Conservation (phyloP, 192 early-diverging fungal species). For the Umbelopsis isabellina region DNA sequence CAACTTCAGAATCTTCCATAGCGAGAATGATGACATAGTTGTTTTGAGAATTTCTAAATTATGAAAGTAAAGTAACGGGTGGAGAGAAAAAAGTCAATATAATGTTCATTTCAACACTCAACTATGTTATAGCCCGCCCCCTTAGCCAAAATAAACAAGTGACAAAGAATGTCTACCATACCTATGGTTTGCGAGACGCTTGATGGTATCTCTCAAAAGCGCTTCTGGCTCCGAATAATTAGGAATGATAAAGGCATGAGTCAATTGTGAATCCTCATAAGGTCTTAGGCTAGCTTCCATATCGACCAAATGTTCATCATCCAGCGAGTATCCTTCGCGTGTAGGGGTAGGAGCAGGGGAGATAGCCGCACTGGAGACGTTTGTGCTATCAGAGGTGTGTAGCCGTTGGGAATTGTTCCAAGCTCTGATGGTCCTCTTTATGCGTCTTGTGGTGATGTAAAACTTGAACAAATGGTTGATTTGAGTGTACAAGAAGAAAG, state of each 20-base stretch:
- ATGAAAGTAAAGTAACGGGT: not conserved
- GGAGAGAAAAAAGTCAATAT: not conserved
- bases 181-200: slow-evolving; percentile 67
- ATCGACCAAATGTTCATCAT: slow-evolving; percentile 32
- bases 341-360: slow-evolving; percentile 32
- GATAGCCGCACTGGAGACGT: slow-evolving; percentile 8
- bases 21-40: slow-evolving; percentile 69
- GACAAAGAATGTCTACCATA: slow-evolving; percentile 33
- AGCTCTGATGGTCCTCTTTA: slow-evolving; percentile 42
- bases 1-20: slow-evolving; percentile 75
- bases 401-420: slow-evolving; percentile 38
- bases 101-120: not conserved
- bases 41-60: slow-evolving; percentile 46
- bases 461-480: slow-evolving; percentile 54
- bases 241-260: slow-evolving; percentile 75
- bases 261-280: slow-evolving; percentile 43
- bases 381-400: slow-evolving; percentile 19
- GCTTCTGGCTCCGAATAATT: slow-evolving; percentile 74
- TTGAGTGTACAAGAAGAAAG: slow-evolving; percentile 45
- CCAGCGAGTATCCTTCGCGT: slow-evolving; percentile 12
- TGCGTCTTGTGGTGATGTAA: slow-evolving; percentile 44
- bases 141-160: slow-evolving; percentile 13
- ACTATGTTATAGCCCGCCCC: not conserved
- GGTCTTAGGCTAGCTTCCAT: slow-evolving; percentile 39
- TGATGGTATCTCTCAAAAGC: slow-evolving; percentile 70